Percentiles rank a stretch among this genome's conserved stretches.
Conservation (phyloP, 176 grass and related monocot species). For the Aechmea fasciata region DNA sequence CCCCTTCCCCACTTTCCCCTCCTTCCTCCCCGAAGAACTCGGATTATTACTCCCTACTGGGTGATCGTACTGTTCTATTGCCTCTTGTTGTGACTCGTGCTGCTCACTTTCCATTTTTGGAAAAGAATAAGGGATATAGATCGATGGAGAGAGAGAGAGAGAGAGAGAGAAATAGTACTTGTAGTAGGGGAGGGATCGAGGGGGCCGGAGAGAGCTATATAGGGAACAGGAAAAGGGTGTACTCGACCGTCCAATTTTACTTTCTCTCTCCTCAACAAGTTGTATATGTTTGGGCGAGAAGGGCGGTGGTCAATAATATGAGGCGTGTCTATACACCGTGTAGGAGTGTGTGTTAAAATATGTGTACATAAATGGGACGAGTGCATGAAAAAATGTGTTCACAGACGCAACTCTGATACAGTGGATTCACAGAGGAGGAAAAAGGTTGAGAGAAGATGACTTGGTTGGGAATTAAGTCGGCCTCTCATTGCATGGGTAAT, state of each 20-base stretch:
- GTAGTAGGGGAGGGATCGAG: too few species aligned
- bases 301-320: constrained; percentile 90
- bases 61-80: background rate
- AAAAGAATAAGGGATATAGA: constrained; percentile 7
- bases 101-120: background rate
- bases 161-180: constrained; percentile 18
- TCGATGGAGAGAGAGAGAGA: constrained; percentile 2
- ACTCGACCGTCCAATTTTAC: too few species aligned
- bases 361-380: too few species aligned
- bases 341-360: background rate
- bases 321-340: constrained; percentile 11
- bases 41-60: too few species aligned
- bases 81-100: background rate
- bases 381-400: too few species aligned
- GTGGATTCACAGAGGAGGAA: too few species aligned
- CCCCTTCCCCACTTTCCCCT: constrained; percentile 5
- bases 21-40: too few species aligned
- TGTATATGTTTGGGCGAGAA: constrained; percentile 52
- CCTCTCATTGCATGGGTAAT: too few species aligned
- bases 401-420: too few species aligned
- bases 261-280: background rate
- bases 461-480: too few species aligned
- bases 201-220: too few species aligned
- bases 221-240: constrained; percentile 17
- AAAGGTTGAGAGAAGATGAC: too few species aligned